Evolutionary conservation across 1,284 basidiomycete species (phyloP), one percentile per base, ranked within the genome.

Genomic region (Termitomyces sp.): DNA sequence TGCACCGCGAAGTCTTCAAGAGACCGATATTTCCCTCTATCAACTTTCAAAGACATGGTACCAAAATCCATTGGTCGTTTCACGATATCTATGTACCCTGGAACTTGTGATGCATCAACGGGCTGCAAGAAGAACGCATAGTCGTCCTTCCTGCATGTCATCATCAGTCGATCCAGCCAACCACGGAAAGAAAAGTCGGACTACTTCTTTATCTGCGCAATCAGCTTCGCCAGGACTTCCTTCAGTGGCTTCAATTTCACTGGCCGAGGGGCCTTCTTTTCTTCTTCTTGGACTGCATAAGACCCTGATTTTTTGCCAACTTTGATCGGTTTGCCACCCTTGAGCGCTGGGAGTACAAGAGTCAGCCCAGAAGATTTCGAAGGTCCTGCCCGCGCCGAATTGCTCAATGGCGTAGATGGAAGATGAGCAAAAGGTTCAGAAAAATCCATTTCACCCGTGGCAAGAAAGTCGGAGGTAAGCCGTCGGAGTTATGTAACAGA

Each of bases 51-150:
- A 5, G 80, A 70, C 81, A 93, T 91, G 0, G 89, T 92, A 0
- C 88, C 88, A 57, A 93, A 75, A 62, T 92, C 90, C 90, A 93
- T 93, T 5, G 90, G 90, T 31, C 73, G 73, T 63, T 83, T 82
- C 49, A 93, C 78, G 31, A 82, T 66, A 63, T 90, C 85, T 2
- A 72, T 59, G 63, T 92, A 93, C 2, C 86, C 86, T 1, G 84
- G 81, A 0, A 92, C 84, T 60, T 82, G 76, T 0, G 73, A 69
- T 8, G 70, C 67, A 66, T 91, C 78, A 10, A 93, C 90, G 0
- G 90, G 89, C 42, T 72, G 68, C 52, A 90, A 71, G 66, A 93
- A 93, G 70, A 93, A 92, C 5, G 85, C 87, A 76, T 93, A 93
- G 67, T 88, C 86, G 65, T 93, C 90, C 67, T 89, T 91, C 71